These are phyloP conservation scores for Phytophthora tentaculata DNA, from an alignment of 352 stramenopile genomes.

Conservation along the genomic window DNA sequence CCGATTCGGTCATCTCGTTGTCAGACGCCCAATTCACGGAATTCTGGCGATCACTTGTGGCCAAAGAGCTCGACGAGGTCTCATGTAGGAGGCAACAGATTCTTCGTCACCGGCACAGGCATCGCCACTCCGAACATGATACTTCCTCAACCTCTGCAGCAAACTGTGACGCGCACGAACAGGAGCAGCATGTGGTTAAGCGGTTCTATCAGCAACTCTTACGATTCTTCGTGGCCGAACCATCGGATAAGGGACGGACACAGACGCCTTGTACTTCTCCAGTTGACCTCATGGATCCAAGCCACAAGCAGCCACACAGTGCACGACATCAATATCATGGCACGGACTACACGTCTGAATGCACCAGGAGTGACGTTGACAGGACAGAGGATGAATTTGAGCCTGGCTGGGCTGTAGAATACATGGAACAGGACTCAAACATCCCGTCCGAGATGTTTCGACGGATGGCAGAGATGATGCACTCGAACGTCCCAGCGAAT, in stretches of 20 bases:
- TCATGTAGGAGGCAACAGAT: conserved; percentile 22
- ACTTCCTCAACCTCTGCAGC: conserved; percentile 7
- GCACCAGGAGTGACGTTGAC: conserved; percentile 14
- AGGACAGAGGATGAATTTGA: conserved; percentile 44
- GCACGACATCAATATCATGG: conserved; percentile 1
- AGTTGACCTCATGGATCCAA: conserved; percentile 43
- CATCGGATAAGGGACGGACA: conserved; percentile 36
- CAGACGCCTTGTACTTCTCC: conserved; percentile 81
- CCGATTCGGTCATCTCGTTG: conserved; percentile 64
- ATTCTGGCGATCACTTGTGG: conserved; percentile 72
- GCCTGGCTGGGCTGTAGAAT: conserved; percentile 79
- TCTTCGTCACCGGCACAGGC: conserved; percentile 5
- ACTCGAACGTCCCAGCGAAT: conserved; percentile 75
- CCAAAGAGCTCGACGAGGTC: conserved; percentile 50
- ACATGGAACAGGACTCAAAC: conserved; percentile 74
- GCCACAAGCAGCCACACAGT: conserved; percentile 27
- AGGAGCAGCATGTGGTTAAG: conserved; percentile 47
- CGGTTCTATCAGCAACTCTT: conserved; percentile 64
- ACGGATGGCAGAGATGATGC: conserved; percentile 83
- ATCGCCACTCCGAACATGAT: conserved; percentile 11
- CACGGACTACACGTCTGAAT: conserved; percentile 15
- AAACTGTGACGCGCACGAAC: conserved; percentile 18
- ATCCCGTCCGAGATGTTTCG: conserved; percentile 69
- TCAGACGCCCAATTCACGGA: conserved; percentile 68
- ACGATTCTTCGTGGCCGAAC: conserved; percentile 45